These are phyloP conservation scores for Lichtheimia corymbifera DNA, from an alignment of 371 early-diverging fungal genomes.

Conservation along the genomic window DNA sequence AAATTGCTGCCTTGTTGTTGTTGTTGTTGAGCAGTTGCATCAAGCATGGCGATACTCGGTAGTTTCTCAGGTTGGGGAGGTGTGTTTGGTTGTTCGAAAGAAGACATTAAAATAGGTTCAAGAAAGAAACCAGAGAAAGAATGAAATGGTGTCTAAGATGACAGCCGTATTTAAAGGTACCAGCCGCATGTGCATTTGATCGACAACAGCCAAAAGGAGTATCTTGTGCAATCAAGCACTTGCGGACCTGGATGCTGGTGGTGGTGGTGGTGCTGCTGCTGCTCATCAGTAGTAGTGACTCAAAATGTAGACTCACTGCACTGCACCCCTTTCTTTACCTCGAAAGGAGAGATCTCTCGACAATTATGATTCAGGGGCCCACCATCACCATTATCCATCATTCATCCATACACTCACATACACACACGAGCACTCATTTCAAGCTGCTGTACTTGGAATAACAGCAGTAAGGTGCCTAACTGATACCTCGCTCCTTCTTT, in stretches of 20 bases:
- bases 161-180: background rate
- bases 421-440: no score
- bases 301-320: no score
- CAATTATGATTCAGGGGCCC: no score
- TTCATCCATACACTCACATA: no score
- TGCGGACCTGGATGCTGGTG: no score
- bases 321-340: background rate
- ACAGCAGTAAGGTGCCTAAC: no score
- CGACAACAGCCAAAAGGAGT: conserved; percentile 18
- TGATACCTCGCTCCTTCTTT: no score
- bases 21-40: conserved; percentile 2
- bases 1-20: no score
- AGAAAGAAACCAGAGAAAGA: conserved; percentile 7
- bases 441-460: no score
- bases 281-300: no score
- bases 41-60: conserved; percentile 25
- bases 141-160: background rate
- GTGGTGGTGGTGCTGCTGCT: no score
- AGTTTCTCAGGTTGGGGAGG: conserved; percentile 22
- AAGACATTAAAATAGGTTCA: conserved; percentile 6
- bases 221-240: background rate
- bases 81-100: conserved; percentile 19
- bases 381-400: no score
- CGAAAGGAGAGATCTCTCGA: background rate
- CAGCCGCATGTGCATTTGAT: conserved; percentile 4